A percentile compares a stretch with the other conserved stretches of the same genome.
These are phyloP conservation scores for Lepiota brunneoincarnata DNA, from an alignment of 768 basidiomycete genomes.

Conservation along the genomic window DNA sequence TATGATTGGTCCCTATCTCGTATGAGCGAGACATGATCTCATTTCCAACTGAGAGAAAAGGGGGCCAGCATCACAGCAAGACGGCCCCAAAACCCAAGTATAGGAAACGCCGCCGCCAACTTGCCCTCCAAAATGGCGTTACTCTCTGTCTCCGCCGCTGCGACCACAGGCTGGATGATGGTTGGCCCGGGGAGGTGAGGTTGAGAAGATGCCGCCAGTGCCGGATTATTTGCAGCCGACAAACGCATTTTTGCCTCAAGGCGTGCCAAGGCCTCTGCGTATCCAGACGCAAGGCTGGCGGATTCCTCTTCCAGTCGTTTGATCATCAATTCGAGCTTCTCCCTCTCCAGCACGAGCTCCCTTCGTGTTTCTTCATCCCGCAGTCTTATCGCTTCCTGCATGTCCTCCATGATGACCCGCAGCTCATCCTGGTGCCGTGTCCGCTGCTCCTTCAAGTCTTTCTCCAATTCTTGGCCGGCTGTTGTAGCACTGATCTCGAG, in stretches of 20 bases:
- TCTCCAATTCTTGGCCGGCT: constrained; percentile 51
- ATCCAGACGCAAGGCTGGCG: constrained; percentile 36
- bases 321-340: constrained; percentile 42
- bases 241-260: constrained; percentile 5
- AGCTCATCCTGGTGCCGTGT: constrained; percentile 47
- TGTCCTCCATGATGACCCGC: constrained; percentile 41
- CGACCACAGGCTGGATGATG: constrained; percentile 16
- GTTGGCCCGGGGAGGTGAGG: constrained; percentile 9
- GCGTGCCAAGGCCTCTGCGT: constrained; percentile 13
- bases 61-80: constrained; percentile 32
- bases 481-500: constrained; percentile 48
- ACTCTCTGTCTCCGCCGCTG: constrained; percentile 25
- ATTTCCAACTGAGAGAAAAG: constrained; percentile 33
- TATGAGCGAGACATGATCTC: neutral
- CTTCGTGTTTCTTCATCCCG: constrained; percentile 45
- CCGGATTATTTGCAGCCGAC: neutral
- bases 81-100: constrained; percentile 32
- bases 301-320: constrained; percentile 37
- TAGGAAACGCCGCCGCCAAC: constrained; percentile 30
- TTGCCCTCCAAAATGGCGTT: constrained; percentile 31
- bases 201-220: neutral
- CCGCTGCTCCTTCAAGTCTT: constrained; percentile 46
- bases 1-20: no score
- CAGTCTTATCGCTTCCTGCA: constrained; percentile 39
- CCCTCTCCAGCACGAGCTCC: constrained; percentile 44